phyloP scores from a whole-genome alignment of 305 asterid species.

The Andrographis paniculata region DNA sequence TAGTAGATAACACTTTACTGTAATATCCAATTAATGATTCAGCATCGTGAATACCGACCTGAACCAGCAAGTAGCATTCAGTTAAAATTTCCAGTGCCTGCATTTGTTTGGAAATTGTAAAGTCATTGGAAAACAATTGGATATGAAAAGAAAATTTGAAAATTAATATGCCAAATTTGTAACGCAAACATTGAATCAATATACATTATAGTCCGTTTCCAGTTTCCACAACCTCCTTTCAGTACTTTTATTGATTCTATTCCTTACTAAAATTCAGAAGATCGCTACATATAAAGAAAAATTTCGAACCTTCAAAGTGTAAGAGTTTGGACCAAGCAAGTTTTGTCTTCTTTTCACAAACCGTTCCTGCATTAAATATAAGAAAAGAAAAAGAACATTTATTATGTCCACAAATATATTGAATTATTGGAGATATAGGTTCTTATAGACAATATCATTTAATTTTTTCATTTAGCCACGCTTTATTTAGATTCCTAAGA shows the following conservation, averaged over 20 bases:
- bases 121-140: not conserved
- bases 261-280: not conserved
- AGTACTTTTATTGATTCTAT: not conserved
- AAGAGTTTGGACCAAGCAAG: conserved; percentile 66
- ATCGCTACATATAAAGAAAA: not conserved
- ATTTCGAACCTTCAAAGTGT: conserved; percentile 50
- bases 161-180: not conserved
- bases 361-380: conserved; percentile 36
- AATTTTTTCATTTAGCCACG: too few relatives aligned
- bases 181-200: not conserved
- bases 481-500: too few relatives aligned
- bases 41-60: conserved; percentile 31
- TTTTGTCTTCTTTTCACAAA: conserved; percentile 66
- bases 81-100: conserved; percentile 78
- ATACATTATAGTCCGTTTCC: not conserved
- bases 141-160: conserved; percentile 1
- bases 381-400: not conserved
- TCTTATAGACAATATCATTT: too few relatives aligned
- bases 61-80: conserved; percentile 67
- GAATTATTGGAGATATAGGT: too few relatives aligned
- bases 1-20: not conserved
- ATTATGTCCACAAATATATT: too few relatives aligned
- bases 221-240: not conserved
- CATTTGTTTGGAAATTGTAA: conserved; percentile 8
- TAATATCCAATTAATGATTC: not conserved